Evolutionary conservation across 2,329 filamentous ascomycete species (phyloP), one percentile per base, ranked within the genome.

Genomic region (Cladosporium sp.): DNA sequence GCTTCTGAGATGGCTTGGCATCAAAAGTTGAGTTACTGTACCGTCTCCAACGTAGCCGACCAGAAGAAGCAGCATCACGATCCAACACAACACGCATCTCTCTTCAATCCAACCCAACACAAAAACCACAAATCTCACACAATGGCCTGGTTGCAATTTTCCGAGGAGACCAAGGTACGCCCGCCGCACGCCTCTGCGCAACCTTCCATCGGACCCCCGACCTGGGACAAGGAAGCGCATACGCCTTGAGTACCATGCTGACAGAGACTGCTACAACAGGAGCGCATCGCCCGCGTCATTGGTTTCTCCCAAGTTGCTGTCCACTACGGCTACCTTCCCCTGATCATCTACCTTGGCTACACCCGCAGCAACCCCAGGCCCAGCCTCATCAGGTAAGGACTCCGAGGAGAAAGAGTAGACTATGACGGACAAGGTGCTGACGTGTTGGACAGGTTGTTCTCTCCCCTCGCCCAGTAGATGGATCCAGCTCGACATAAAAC

Each of bases 281-380:
- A 99, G 90, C 93, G 95, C 85, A 97, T 99, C 82, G 90, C 92
- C 77, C 94, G 93, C 85, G 87, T 98, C 83, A 95, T 99, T 79
- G 95, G 98, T 81, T 84, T 97, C 79, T 95, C 93, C 69, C 89
- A 93, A 76, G 90, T 97, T 75, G 93, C 92, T 67, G 91, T 99
- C 77, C 95, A 99, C 84, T 99, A 98, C 85, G 95, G 95, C 79
- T 99, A 98, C 81, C 88, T 99, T 67, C 95, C 95, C 74, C 82
- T 99, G 80, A 96, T 99, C 79, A 87, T 99, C 80, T 99, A 98
- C 81, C 90, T 99, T 75, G 95, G 94, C 74, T 98, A 97, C 84
- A 96, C 94, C 65, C 90, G 92, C 79, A 98, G 93, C 84, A 91
- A 94, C 79, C 95, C 95, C 49, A 88, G 91, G 78, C 95, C 95